Base-by-base conservation (phyloP, 2,329 filamentous ascomycete species). In the Aspergillus japonicus region DNA sequence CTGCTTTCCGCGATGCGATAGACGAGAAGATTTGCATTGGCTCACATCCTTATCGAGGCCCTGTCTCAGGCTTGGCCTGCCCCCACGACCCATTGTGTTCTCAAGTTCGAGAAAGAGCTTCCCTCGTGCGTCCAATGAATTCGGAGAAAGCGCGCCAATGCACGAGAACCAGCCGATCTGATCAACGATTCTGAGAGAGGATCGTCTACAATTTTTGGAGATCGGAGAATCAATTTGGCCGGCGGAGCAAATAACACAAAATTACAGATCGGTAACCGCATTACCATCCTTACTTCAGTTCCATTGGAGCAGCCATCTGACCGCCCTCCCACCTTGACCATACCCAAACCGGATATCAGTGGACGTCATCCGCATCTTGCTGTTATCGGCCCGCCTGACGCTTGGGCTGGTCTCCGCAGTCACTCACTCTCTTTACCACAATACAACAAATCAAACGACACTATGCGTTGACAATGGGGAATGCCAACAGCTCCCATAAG, bases 11-110 rank as follows among this genome's bases (percentile, higher is more conserved):
- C 23, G 19, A 16, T 54, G 21, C 21, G 21, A 21, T 21, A 14
- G 24, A 33, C 19, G 19, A 49, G 24, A 21, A 7, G 24, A 50
- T 26, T 26, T 29, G 26, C 26, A 42, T 12, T 44, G 50, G n/a
- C 66, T 58, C 72, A 83, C 82, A 71, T 91, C 89, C 62, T 83
- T 82, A 68, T 91, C 89, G 39, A 91, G 74, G 21, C 83, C 81
- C 58, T 83, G 79, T 47, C 81, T 80, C 39, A 87, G 71, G 42
- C 77, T 82, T 35, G 78, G 73, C 64, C 81, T 77, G 33, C 73
- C 73, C 59, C 76, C 77, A 52, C 78, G 75, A 64, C 75, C 65
- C 78, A 81, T 80, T 47, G 57, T 63, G 33, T 58, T 58, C 19
- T 16, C 50, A 60, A 29, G 42, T 39, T 39, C 47, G 50, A 58